phyloP scores from a whole-genome alignment of 2,329 filamentous ascomycete species.

The Curvularia verruculosa region DNA sequence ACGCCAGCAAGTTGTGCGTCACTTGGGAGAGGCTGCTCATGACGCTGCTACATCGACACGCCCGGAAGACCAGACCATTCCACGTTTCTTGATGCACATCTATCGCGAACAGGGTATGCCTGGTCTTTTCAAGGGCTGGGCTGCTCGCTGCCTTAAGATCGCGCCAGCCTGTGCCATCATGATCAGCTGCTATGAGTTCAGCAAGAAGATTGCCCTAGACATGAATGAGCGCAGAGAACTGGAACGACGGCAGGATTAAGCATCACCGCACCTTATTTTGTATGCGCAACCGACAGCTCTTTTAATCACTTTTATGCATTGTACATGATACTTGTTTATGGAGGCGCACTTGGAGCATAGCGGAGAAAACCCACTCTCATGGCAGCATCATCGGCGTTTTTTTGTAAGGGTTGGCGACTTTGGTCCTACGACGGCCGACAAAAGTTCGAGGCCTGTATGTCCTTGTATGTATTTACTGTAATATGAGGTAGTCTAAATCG shows the following conservation, averaged over 20 bases:
- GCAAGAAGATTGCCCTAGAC: constrained; percentile 82
- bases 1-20: constrained; percentile 80
- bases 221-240: constrained; percentile 67
- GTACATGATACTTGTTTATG: constrained; percentile 13
- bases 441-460: not conserved
- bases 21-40: constrained; percentile 54
- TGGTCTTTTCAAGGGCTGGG: constrained; percentile 90
- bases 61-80: constrained; percentile 80
- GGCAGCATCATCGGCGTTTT: constrained; percentile 15
- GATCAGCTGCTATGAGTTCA: constrained; percentile 97
- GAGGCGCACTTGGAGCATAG: constrained; percentile 12
- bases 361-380: constrained; percentile 8
- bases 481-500: not conserved
- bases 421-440: not conserved
- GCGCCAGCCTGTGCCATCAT: constrained; percentile 97
- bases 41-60: constrained; percentile 49
- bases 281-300: not conserved
- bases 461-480: not conserved
- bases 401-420: constrained; percentile 1
- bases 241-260: constrained; percentile 25
- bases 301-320: constrained; percentile 2
- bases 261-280: not conserved
- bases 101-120: constrained; percentile 80
- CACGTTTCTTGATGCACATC: constrained; percentile 86
- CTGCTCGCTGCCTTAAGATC: constrained; percentile 89